Percentiles rank a stretch among this genome's conserved stretches.
Evolutionary conservation across 805 yeast species (phyloP).

Genomic region (Saturnispora diversa): DNA sequence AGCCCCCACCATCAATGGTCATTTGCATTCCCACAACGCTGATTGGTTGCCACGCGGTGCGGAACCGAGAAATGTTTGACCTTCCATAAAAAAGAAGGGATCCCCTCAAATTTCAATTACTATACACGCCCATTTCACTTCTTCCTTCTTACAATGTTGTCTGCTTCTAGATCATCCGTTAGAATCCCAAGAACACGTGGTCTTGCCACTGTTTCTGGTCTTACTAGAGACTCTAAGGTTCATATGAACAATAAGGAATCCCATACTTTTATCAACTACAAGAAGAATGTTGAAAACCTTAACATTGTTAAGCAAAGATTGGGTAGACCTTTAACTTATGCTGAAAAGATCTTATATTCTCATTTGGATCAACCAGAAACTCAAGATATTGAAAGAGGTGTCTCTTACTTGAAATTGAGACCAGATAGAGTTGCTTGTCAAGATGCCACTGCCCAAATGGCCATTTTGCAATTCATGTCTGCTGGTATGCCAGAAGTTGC

Average conservation of each 20-base stretch:
- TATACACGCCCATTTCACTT: background rate
- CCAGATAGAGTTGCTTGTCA: slow-evolving; percentile 99
- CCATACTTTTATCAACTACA: slow-evolving; percentile 84
- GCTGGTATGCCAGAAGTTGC: slow-evolving; percentile 82
- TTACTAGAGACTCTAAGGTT: slow-evolving; percentile 49
- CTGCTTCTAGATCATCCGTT: slow-evolving; percentile 25
- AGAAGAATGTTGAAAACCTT: slow-evolving; percentile 81
- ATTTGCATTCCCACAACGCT: background rate
- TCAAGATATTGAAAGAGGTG: slow-evolving; percentile 66
- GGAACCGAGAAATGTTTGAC: slow-evolving; percentile 4
- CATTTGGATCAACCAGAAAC: slow-evolving; percentile 88
- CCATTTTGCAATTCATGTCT: slow-evolving; percentile 96
- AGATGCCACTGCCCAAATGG: slow-evolving; percentile 99
- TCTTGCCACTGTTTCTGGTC: slow-evolving; percentile 42
- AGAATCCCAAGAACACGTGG: slow-evolving; percentile 34
- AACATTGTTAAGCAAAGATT: slow-evolving; percentile 68
- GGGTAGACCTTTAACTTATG: slow-evolving; percentile 77
- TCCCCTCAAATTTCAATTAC: background rate
- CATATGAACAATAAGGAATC: slow-evolving; percentile 55
- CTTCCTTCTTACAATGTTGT: slow-evolving; percentile 21
- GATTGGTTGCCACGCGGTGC: slow-evolving; percentile 3
- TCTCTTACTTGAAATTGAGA: slow-evolving; percentile 80
- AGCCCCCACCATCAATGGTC: background rate
- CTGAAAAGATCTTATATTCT: slow-evolving; percentile 90
- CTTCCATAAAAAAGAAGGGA: slow-evolving; percentile 1